A percentile compares a stretch with the other conserved stretches of the same genome.
phyloP scores from a whole-genome alignment of 768 basidiomycete species.

The Hortiboletus campestris region DNA sequence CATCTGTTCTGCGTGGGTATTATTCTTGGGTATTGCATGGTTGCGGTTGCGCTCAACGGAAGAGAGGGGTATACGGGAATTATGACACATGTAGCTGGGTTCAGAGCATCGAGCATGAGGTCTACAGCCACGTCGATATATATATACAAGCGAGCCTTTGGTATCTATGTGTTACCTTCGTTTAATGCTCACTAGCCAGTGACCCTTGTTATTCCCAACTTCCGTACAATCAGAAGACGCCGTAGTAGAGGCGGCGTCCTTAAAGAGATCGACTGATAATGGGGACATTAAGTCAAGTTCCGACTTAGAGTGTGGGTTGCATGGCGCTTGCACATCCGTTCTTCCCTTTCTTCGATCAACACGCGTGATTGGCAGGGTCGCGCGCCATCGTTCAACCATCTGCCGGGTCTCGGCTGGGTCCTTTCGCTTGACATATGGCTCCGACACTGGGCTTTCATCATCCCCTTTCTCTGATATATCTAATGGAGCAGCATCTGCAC shows the following conservation, averaged over 20 bases:
- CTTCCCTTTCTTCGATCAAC: slow-evolving; percentile 13
- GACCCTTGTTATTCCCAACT: slow-evolving; percentile 30
- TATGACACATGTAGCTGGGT: neutral
- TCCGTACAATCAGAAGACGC: slow-evolving; percentile 34
- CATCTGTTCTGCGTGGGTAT: slow-evolving; percentile 55
- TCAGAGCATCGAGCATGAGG: neutral
- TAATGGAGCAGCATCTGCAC: slow-evolving; percentile 11
- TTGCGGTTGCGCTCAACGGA: slow-evolving; percentile 48
- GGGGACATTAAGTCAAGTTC: slow-evolving; percentile 18
- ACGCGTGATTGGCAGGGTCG: slow-evolving; percentile 20
- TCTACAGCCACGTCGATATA: neutral
- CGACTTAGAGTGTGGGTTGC: neutral
- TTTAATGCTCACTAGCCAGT: slow-evolving; percentile 31
- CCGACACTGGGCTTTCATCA: neutral
- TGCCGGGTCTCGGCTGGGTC: slow-evolving; percentile 22
- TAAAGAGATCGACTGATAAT: slow-evolving; percentile 22
- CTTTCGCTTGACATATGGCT: slow-evolving; percentile 23
- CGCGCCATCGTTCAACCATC: slow-evolving; percentile 34
- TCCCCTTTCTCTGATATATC: slow-evolving; percentile 25
- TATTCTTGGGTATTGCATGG: slow-evolving; percentile 65
- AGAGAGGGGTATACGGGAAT: slow-evolving; percentile 22
- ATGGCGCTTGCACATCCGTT: slow-evolving; percentile 2
- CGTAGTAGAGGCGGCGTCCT: slow-evolving; percentile 25
- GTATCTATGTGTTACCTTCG: slow-evolving; percentile 11
- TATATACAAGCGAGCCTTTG: neutral